Conservation (phyloP, 2,329 filamentous ascomycete species). For the Neopestalotiopsis clavispora region DNA sequence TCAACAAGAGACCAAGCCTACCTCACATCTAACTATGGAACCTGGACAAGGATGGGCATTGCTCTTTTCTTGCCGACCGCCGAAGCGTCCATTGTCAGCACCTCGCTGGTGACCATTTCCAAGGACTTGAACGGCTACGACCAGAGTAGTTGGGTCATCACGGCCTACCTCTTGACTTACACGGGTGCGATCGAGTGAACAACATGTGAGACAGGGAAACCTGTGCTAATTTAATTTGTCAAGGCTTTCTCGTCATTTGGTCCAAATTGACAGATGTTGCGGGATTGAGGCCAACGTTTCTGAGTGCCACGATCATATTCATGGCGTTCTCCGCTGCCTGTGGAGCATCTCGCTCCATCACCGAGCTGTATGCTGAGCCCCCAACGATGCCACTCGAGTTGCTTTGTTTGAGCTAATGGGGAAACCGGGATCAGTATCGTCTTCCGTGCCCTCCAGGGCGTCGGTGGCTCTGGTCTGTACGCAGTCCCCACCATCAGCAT, state of each 20-base stretch:
- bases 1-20: too few relatives aligned
- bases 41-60: too few relatives aligned
- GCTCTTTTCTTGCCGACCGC: too few relatives aligned
- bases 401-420: background rate
- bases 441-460: conserved; percentile 46
- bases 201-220: too few relatives aligned
- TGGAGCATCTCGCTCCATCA: background rate
- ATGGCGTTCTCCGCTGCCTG: conserved; percentile 34
- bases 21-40: too few relatives aligned
- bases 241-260: too few relatives aligned
- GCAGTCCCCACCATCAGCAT: conserved; percentile 44
- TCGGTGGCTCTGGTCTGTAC: conserved; percentile 52
- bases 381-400: background rate
- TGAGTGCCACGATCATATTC: conserved; percentile 43
- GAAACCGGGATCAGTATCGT: conserved; percentile 37
- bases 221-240: too few relatives aligned
- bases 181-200: too few relatives aligned
- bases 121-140: conserved; percentile 20
- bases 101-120: conserved; percentile 19
- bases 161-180: conserved; percentile 24
- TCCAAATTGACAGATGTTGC: too few relatives aligned
- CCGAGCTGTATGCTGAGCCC: background rate
- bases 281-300: conserved; percentile 20
- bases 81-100: conserved; percentile 16
- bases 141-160: conserved; percentile 21